A percentile compares a stretch with the other conserved stretches of the same genome.
phyloP scores from a whole-genome alignment of 1,284 basidiomycete species.

The Heterobasidion annosum region DNA sequence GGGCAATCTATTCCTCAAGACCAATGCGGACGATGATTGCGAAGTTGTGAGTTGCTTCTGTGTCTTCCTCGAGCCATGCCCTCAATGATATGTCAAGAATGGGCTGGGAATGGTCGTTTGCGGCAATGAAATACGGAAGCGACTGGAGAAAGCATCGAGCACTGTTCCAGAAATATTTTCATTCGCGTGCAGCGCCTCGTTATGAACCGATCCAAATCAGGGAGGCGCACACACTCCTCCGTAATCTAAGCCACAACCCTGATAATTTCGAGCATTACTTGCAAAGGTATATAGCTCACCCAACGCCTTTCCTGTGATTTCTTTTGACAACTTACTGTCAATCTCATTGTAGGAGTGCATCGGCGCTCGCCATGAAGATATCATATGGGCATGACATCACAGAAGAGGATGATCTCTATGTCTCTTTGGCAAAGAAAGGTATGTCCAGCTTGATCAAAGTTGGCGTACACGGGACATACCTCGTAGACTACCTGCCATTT shows the following conservation, averaged over 20 bases:
- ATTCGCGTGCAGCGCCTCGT: conserved; percentile 17
- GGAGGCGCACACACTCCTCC: conserved; percentile 25
- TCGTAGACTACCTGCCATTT: conserved; percentile 19
- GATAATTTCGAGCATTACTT: conserved; percentile 12
- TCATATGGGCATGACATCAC: conserved; percentile 21
- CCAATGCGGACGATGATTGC: not conserved
- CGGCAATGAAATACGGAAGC: conserved; percentile 30
- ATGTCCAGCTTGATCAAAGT: conserved; percentile 15
- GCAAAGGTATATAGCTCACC: conserved; percentile 9
- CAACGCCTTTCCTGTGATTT: not conserved
- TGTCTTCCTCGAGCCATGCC: not conserved
- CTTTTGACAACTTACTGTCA: not conserved
- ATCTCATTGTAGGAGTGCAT: conserved; percentile 9
- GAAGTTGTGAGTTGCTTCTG: not conserved
- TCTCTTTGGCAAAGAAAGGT: conserved; percentile 28
- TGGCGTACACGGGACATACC: conserved; percentile 18
- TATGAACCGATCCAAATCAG: conserved; percentile 28
- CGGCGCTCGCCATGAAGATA: conserved; percentile 16
- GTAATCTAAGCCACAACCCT: conserved; percentile 11
- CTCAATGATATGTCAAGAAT: conserved; percentile 23
- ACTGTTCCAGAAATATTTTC: conserved; percentile 36
- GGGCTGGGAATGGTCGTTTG: conserved; percentile 41
- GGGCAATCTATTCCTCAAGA: conserved; percentile 1
- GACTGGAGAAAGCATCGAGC: conserved; percentile 33
- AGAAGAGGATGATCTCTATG: conserved; percentile 31